Percentiles rank a stretch among this genome's conserved stretches.
phyloP scores from a whole-genome alignment of 805 yeast genomes.

The Monosporozyma yasuniensis region DNA sequence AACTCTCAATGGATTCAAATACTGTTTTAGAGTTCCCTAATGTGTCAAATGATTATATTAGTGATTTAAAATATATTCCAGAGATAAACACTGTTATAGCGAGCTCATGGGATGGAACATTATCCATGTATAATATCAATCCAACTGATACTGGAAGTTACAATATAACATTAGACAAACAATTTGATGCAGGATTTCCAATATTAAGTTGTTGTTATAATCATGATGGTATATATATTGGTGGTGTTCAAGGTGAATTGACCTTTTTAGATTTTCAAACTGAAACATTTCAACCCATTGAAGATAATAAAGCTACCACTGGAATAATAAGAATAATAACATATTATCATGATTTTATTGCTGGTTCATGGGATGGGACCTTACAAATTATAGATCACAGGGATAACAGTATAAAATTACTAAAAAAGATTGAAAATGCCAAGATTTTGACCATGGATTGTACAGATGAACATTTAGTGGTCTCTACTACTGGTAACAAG shows the following conservation, averaged over 20 bases:
- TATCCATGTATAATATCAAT: constrained; percentile 31
- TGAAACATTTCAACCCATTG: constrained; percentile 16
- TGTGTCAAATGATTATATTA: constrained; percentile 21
- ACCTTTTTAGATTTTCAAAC: constrained; percentile 44
- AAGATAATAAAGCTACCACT: constrained; percentile 30
- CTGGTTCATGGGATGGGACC: constrained; percentile 57
- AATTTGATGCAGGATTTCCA: constrained; percentile 9
- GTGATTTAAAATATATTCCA: constrained; percentile 19
- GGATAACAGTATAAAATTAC: constrained; percentile 9
- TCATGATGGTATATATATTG: constrained; percentile 32
- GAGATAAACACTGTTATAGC: constrained; percentile 34
- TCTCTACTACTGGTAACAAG: constrained; percentile 45
- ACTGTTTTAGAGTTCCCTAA: constrained; percentile 7
- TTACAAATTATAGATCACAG: constrained; percentile 41
- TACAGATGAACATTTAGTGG: constrained; percentile 36
- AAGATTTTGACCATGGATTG: constrained; percentile 51
- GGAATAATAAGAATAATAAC: constrained; percentile 32
- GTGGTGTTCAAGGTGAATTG: constrained; percentile 49
- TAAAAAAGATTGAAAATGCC: constrained; percentile 7
- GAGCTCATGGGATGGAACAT: constrained; percentile 50
- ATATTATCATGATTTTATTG: constrained; percentile 27
- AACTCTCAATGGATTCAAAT: not conserved
- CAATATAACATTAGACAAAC: constrained; percentile 15
- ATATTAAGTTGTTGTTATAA: constrained; percentile 22
- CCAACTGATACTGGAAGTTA: not conserved